Base-by-base conservation (phyloP, 257 asterid species). In the Jacaranda mimosifolia region DNA sequence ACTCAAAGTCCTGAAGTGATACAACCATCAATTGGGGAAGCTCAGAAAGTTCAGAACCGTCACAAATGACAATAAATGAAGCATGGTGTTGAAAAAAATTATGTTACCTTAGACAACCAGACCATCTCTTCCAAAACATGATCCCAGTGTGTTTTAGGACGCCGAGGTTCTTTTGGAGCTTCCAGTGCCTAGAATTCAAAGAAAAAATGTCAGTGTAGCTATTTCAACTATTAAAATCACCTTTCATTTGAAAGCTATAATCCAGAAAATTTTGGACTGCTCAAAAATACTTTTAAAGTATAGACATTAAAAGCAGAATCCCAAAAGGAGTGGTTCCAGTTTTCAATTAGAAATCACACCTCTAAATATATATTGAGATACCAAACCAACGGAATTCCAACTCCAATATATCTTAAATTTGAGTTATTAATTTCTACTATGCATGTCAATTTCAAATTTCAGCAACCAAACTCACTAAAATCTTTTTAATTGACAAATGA, bases 111-210 rank as follows among this genome's bases (percentile, higher is more conserved):
- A 62, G 99, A 90, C 83, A 96, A 82, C 98, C 99, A 96, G 79
- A 78, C 94, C 99, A 96, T 96, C 94, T 96, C 99, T 79, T 96
- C 99, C 84, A 96, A 84, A 80, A 96, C 99, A 90, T 96, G 98
- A 82, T 96, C 98, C 99, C 99, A 96, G 45, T 96, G 99, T 55
- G 98, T 80, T 88, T 91, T 96, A 63, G 95, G 96, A 59, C 98
- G 98, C 56, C 73, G 88, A 72, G 97, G 99, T 87, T 93, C 99
- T 87, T 90, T 96, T 60, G 98, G 94, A 79, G 91, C 91, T 84
- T 93, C 99, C 70, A 91, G 99, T 39, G 94, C 96, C 99, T 95
- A 81, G 21, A 74, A 66, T 51, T 70, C 66, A 75, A 62, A 77
- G 63, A 59, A 62, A 66, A 68, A 77, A 68, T 58, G 57, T 11